Conservation (phyloP, 805 yeast species). For the Candida coleopterorum region DNA sequence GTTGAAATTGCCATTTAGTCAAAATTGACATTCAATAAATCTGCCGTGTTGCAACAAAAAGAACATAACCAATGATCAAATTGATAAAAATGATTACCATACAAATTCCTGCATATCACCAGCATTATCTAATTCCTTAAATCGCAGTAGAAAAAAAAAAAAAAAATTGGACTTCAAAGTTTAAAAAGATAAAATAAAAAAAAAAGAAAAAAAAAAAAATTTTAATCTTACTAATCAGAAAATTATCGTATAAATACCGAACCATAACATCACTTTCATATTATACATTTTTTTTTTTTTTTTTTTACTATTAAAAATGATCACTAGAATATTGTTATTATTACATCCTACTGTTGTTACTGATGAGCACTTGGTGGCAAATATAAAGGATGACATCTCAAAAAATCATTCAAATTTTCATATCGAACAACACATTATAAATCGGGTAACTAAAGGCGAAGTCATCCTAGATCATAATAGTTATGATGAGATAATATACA, state of each 20-base stretch:
- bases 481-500: constrained; percentile 45
- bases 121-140: not conserved
- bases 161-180: too few relatives aligned
- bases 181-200: not conserved
- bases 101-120: not conserved
- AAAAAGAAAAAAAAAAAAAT: not conserved
- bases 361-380: constrained; percentile 43
- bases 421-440: constrained; percentile 51
- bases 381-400: constrained; percentile 29
- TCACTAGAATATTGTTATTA: constrained; percentile 37
- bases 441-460: constrained; percentile 48
- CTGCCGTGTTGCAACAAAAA: too few relatives aligned
- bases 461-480: constrained; percentile 31
- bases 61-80: constrained; percentile 5
- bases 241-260: not conserved
- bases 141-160: not conserved
- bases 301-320: too few relatives aligned
- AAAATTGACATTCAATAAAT: not conserved
- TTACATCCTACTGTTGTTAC: constrained; percentile 68
- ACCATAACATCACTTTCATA: not conserved
- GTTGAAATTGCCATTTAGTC: not conserved
- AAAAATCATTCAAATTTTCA: constrained; percentile 21
- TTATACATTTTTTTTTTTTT: too few relatives aligned
- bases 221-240: constrained; percentile 4
- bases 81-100: constrained; percentile 5